Percentiles rank a stretch among this genome's conserved stretches.
Evolutionary conservation across 768 basidiomycete species (phyloP).

Genomic region (Xerocomellus chrysenteron): DNA sequence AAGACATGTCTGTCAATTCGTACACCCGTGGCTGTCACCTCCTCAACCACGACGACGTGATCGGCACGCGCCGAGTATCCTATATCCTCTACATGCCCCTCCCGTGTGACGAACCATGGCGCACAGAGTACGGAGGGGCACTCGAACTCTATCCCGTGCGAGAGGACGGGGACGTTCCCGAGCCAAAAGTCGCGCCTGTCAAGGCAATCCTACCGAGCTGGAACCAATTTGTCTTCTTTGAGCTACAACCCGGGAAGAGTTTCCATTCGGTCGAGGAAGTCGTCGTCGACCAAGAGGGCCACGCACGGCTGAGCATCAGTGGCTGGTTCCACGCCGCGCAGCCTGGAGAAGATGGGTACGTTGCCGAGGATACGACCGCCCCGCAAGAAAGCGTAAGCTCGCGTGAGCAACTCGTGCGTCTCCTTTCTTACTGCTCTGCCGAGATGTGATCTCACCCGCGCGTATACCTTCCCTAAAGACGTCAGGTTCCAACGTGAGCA

Average conservation of each 20-base stretch:
- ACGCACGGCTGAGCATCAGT: conserved; percentile 81
- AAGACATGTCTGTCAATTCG: conserved; percentile 93
- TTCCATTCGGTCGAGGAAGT: conserved; percentile 98
- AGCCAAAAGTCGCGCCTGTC: conserved; percentile 63
- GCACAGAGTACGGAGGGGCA: conserved; percentile 88
- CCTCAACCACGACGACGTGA: conserved; percentile 98
- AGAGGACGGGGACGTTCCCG: conserved; percentile 54
- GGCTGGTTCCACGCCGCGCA: conserved; percentile 97
- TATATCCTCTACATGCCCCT: conserved; percentile 97
- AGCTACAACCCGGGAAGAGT: conserved; percentile 92
- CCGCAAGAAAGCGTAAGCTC: conserved; percentile 81
- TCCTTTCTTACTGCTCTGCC: conserved; percentile 6
- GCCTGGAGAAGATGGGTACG: conserved; percentile 87
- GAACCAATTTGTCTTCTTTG: conserved; percentile 88
- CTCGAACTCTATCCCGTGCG: conserved; percentile 87
- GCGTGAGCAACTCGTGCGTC: conserved; percentile 87
- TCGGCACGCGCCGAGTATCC: conserved; percentile 88
- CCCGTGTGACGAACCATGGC: conserved; percentile 73
- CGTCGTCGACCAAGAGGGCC: conserved; percentile 70
- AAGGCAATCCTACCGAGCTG: conserved; percentile 77
- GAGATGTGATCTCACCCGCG: conserved; percentile 2
- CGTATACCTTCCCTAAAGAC: conserved; percentile 39
- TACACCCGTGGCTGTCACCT: conserved; percentile 92
- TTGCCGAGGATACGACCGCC: conserved; percentile 43
- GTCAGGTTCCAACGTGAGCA: conserved; percentile 49